These are phyloP conservation scores for Sabuloglossum arenarium DNA, from an alignment of 495 filamentous ascomycete species.

Conservation along the genomic window DNA sequence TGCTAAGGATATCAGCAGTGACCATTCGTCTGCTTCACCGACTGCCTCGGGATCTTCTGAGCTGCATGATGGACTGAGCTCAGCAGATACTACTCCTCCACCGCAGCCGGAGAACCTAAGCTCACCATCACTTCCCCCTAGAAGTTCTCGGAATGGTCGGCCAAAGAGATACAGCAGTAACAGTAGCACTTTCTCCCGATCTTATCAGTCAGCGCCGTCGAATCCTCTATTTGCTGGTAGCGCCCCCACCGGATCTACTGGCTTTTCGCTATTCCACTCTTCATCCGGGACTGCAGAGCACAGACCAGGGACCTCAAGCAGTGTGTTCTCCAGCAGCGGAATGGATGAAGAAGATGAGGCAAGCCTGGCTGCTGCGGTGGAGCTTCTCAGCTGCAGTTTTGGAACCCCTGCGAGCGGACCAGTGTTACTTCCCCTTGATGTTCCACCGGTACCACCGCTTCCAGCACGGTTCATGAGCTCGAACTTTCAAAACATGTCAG, in stretches of 20 bases:
- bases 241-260: slow-evolving; percentile 13
- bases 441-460: slow-evolving; percentile 71
- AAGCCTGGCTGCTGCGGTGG: slow-evolving; percentile 74
- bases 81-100: slow-evolving; percentile 36
- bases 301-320: slow-evolving; percentile 19
- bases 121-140: slow-evolving; percentile 14
- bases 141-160: slow-evolving; percentile 25
- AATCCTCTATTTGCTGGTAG: slow-evolving; percentile 26
- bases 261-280: slow-evolving; percentile 12
- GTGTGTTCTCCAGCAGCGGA: slow-evolving; percentile 21
- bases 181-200: slow-evolving; percentile 51
- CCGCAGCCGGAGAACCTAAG: slow-evolving; percentile 31
- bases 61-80: slow-evolving; percentile 42
- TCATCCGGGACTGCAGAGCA: slow-evolving; percentile 10
- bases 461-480: slow-evolving; percentile 38
- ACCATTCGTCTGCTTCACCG: slow-evolving; percentile 64
- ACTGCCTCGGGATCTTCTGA: slow-evolving; percentile 60
- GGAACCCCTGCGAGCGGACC: slow-evolving; percentile 56
- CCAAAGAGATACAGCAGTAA: slow-evolving; percentile 36
- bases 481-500: slow-evolving; percentile 18
- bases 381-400: slow-evolving; percentile 76
- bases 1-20: slow-evolving; percentile 46
- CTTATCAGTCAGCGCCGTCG: slow-evolving; percentile 60
- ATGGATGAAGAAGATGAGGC: slow-evolving; percentile 51
- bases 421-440: slow-evolving; percentile 44